phyloP scores from a whole-genome alignment of 2,329 filamentous ascomycete species.

The Paecilomyces variotii region DNA sequence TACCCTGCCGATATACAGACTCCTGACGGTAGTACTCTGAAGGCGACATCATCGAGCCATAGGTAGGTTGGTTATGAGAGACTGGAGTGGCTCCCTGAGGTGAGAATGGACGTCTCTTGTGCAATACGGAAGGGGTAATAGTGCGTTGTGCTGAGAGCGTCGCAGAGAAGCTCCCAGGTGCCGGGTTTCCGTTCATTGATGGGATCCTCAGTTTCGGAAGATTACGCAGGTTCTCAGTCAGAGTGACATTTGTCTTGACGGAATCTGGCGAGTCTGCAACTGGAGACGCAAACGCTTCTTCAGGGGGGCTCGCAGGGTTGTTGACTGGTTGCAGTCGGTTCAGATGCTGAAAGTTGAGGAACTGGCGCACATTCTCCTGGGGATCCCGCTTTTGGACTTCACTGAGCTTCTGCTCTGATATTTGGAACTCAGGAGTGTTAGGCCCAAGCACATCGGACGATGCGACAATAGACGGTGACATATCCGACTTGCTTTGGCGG shows the following conservation, averaged over 20 bases:
- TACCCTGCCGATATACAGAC: slow-evolving; percentile 54
- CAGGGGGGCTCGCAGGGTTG: slow-evolving; percentile 59
- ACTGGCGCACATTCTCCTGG: slow-evolving; percentile 88
- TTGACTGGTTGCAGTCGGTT: slow-evolving; percentile 31
- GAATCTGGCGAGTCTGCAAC: slow-evolving; percentile 14
- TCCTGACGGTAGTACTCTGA: slow-evolving; percentile 50
- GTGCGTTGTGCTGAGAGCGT: slow-evolving; percentile 20
- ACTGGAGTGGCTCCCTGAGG: slow-evolving; percentile 20
- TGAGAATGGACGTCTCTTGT: slow-evolving; percentile 5
- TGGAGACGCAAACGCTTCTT: slow-evolving; percentile 48
- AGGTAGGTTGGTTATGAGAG: slow-evolving; percentile 43
- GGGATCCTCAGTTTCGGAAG: slow-evolving; percentile 54
- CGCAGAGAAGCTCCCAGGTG: slow-evolving; percentile 13
- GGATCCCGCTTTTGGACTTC: slow-evolving; percentile 66
- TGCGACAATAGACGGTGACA: slow-evolving; percentile 73
- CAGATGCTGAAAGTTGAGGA: slow-evolving; percentile 72
- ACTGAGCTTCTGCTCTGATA: slow-evolving; percentile 67
- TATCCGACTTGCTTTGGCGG: slow-evolving; percentile 63
- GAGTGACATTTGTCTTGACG: slow-evolving; percentile 30
- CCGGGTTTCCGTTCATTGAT: slow-evolving; percentile 22
- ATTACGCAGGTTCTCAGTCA: slow-evolving; percentile 44
- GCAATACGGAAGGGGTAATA: slow-evolving; percentile 20
- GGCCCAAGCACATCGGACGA: slow-evolving; percentile 86
- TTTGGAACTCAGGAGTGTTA: slow-evolving; percentile 52
- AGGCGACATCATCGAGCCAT: slow-evolving; percentile 37